A percentile compares a stretch with the other conserved stretches of the same genome.
These are phyloP conservation scores for Stephanodiscus triporus DNA, from an alignment of 108 stramenopile genomes.

Conservation along the genomic window DNA sequence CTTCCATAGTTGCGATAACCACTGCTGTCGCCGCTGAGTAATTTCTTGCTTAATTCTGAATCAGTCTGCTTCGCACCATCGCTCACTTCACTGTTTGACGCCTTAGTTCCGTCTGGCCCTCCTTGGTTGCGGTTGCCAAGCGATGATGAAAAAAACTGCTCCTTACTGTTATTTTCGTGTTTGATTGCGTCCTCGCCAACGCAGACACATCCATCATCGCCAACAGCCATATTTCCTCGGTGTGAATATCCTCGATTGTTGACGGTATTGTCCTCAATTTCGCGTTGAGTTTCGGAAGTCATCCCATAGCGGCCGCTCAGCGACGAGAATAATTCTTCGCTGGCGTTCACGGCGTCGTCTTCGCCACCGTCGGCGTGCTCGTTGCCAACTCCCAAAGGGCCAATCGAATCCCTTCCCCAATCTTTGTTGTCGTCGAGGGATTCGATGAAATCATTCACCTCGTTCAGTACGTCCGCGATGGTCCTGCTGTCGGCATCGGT, in stretches of 20 bases:
- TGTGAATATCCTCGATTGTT: not conserved
- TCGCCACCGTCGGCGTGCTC: not conserved
- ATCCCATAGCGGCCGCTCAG: conserved; percentile 12
- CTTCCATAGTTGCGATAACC: not conserved
- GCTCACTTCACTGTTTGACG: not conserved
- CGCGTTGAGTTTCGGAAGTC: not conserved
- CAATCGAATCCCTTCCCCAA: not conserved
- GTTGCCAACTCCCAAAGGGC: not conserved
- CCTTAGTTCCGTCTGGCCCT: not conserved
- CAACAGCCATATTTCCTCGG: not conserved
- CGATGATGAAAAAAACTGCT: not conserved
- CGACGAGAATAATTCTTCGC: conserved; percentile 9
- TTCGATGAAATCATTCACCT: conserved; percentile 10
- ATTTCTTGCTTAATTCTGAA: not conserved
- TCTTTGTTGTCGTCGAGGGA: not conserved
- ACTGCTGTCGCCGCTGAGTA: not conserved
- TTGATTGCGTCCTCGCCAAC: not conserved
- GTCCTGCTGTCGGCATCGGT: not conserved
- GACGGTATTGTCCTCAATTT: not conserved
- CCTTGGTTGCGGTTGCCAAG: not conserved
- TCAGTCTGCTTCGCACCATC: not conserved
- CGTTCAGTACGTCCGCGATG: conserved; percentile 6
- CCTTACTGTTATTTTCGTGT: not conserved
- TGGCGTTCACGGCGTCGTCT: not conserved
- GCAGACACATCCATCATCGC: not conserved